A percentile compares a stretch with the other conserved stretches of the same genome.
Conservation (phyloP, 2,329 filamentous ascomycete species). For the Trichoderma oligosporum region DNA sequence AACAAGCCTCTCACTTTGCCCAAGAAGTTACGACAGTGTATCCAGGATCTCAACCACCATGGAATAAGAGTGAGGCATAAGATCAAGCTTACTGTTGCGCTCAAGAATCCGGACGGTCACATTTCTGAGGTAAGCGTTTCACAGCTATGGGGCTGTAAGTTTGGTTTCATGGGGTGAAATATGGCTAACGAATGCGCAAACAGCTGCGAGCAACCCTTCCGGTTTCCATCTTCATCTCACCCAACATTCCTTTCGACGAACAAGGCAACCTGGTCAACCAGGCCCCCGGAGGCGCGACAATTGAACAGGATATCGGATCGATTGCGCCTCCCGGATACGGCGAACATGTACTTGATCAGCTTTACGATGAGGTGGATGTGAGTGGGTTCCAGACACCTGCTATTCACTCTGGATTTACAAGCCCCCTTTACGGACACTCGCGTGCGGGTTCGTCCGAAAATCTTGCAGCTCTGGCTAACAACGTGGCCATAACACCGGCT, state of each 20-base stretch:
- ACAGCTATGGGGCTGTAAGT: neutral
- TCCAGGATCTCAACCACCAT: conserved; percentile 84
- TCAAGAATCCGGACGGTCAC: conserved; percentile 93
- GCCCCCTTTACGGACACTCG: conserved; percentile 69
- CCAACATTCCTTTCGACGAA: conserved; percentile 83
- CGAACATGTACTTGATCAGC: conserved; percentile 80
- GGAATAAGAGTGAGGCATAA: conserved; percentile 93
- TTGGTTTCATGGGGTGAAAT: neutral
- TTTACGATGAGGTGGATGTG: conserved; percentile 83
- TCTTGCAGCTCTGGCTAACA: conserved; percentile 50
- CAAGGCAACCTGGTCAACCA: conserved; percentile 72
- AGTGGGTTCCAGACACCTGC: conserved; percentile 76
- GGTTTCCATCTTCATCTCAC: conserved; percentile 91
- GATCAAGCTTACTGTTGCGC: conserved; percentile 82
- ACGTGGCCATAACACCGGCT: conserved; percentile 41
- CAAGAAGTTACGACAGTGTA: conserved; percentile 73
- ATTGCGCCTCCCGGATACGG: conserved; percentile 91
- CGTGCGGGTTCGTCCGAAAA: conserved; percentile 80
- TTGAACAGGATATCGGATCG: conserved; percentile 52
- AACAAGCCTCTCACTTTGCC: conserved; percentile 67
- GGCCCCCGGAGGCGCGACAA: conserved; percentile 47
- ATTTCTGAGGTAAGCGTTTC: conserved; percentile 68
- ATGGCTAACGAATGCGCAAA: conserved; percentile 10
- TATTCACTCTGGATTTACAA: conserved; percentile 69
- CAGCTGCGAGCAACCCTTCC: conserved; percentile 84